Evolutionary conservation across 176 grass and related monocot species (phyloP), one percentile per base, ranked within the genome.

Genomic region (Musa itinerans): DNA sequence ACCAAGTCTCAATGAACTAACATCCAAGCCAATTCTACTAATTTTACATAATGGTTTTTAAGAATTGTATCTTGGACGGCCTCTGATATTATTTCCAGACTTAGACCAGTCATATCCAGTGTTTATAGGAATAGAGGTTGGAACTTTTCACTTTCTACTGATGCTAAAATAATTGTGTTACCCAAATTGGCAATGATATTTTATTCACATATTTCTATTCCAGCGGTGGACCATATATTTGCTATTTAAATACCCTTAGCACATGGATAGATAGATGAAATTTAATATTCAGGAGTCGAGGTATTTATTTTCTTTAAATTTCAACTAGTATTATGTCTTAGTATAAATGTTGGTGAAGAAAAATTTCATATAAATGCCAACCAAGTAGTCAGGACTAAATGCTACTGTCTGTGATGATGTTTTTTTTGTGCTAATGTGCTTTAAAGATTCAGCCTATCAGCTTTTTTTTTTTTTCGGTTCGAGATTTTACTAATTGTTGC

Each of bases 401-500:
- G 16, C 17, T 14, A 53, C 22, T 53, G 11, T 77, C 57, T 61
- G 57, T 61, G 16, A 61, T 61, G 57, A 43, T n/a, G 56, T 2
- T 66, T 63, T 27, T 72, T 72, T 65, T n/a, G 25, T n/a, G 8
- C 17, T 67, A 74, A 75, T 62, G 73, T 22, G 50, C 58, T 70
- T 52, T 21, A 10, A 57, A 10, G 68, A 63, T 61, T 65, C 2
- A 68, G 0, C 71, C 54, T 15, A 9, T 83, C 0, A 74, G 76
- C 67, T 78, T 43, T n/a, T n/a, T 61, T 61, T 21, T 6, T 61
- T 61, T 61, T 19, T 9, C 8, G 34, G 4, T 43, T 43, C 34
- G 1, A 61, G 16, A n/a, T 61, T 7, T 72, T 71, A 43, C 53
- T 78, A 74, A 54, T 63, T 73, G 64, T 79, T 89, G 59, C 79